Percentiles rank a stretch among this genome's conserved stretches.
These are phyloP conservation scores for Neonothopanus nambi DNA, from an alignment of 1,284 basidiomycete genomes.

Conservation along the genomic window DNA sequence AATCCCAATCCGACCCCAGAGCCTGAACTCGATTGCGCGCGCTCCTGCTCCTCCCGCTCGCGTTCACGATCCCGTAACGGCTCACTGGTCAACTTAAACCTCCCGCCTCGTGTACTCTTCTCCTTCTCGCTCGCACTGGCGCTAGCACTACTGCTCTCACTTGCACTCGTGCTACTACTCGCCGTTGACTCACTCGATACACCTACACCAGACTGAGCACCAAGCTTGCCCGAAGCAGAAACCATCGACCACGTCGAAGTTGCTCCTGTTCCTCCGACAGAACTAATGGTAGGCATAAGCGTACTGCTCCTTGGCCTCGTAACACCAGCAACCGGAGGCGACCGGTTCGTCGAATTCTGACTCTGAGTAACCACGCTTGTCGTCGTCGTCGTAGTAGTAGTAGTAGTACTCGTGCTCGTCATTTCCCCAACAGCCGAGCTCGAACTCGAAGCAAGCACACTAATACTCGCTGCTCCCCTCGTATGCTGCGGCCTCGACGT, in stretches of 20 bases:
- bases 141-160: background rate
- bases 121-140: background rate
- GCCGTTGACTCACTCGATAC: background rate
- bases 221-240: slow-evolving; percentile 5
- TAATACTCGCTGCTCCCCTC: slow-evolving; percentile 7
- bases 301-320: slow-evolving; percentile 14
- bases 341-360: background rate
- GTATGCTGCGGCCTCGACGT: slow-evolving; percentile 57
- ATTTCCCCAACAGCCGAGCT: background rate
- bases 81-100: too few species aligned
- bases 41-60: too few species aligned
- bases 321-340: background rate
- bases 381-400: slow-evolving; percentile 1
- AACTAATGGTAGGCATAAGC: slow-evolving; percentile 6
- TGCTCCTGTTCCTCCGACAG: background rate
- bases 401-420: background rate
- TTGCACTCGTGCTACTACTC: background rate
- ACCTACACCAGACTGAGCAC: too few species aligned
- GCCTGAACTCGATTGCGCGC: too few species aligned
- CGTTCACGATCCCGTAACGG: too few species aligned
- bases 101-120: too few species aligned
- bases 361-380: slow-evolving; percentile 2
- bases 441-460: slow-evolving; percentile 5
- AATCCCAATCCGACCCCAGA: too few species aligned
- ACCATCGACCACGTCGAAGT: slow-evolving; percentile 18